Evolutionary conservation across 495 filamentous ascomycete species (phyloP).

Genomic region (Staphylotrichum longicolle): DNA sequence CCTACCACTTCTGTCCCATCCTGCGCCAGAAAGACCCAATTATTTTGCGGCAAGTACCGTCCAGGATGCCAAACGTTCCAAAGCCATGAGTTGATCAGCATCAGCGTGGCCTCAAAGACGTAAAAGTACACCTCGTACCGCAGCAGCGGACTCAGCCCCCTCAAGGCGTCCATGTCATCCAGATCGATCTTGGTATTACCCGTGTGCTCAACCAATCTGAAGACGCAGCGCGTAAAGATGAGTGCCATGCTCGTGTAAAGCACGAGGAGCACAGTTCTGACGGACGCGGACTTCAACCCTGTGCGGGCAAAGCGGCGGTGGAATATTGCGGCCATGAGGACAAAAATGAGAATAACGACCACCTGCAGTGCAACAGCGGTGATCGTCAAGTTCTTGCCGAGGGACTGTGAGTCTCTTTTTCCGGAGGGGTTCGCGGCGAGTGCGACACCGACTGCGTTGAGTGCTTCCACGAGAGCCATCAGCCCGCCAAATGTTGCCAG

Average conservation of each 20-base stretch:
- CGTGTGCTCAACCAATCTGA: constrained; percentile 35
- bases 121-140: constrained; percentile 37
- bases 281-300: constrained; percentile 9
- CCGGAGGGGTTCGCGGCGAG: constrained; percentile 31
- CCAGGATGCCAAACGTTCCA: constrained; percentile 39
- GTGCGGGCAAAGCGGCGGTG: constrained; percentile 30
- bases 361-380: constrained; percentile 36
- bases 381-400: constrained; percentile 31
- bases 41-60: constrained; percentile 29
- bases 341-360: constrained; percentile 30
- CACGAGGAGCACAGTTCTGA: constrained; percentile 24
- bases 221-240: constrained; percentile 35
- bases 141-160: constrained; percentile 32
- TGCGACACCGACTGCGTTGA: constrained; percentile 37
- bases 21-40: constrained; percentile 28
- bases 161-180: constrained; percentile 20
- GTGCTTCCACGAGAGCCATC: constrained; percentile 31
- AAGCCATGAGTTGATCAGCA: constrained; percentile 35
- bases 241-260: constrained; percentile 36
- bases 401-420: not conserved
- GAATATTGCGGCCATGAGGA: constrained; percentile 33
- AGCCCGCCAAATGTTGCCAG: constrained; percentile 36
- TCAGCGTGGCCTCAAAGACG: constrained; percentile 37
- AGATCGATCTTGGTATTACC: constrained; percentile 29
- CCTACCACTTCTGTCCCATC: constrained; percentile 33